A percentile compares a stretch with the other conserved stretches of the same genome.
Conservation (phyloP, 371 early-diverging fungal genomes). For the Fennellomyces sp. region DNA sequence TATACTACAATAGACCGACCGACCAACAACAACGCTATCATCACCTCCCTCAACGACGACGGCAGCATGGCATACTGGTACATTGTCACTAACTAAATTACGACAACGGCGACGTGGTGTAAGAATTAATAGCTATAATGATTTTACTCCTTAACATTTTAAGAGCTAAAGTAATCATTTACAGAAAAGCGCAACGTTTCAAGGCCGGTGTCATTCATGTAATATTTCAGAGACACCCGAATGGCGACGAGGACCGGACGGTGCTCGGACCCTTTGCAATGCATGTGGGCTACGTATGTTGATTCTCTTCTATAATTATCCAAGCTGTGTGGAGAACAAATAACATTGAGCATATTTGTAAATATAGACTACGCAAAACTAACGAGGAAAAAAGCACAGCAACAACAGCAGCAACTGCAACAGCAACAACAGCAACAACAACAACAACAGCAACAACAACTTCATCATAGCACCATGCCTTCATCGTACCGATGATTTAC, state of each 20-base stretch:
- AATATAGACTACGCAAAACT: conserved; percentile 31
- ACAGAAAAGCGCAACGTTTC: conserved; percentile 45
- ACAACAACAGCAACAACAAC: conserved; percentile 5
- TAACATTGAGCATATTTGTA: neutral
- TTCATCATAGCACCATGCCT: neutral
- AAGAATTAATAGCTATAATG: conserved; percentile 10
- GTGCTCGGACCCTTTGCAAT: conserved; percentile 70
- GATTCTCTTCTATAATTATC: neutral
- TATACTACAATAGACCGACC: neutral
- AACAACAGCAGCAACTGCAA: conserved; percentile 4
- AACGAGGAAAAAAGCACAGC: conserved; percentile 22
- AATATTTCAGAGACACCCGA: conserved; percentile 68
- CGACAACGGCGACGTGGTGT: conserved; percentile 32
- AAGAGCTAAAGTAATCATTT: neutral
- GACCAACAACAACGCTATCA: neutral
- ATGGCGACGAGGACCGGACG: conserved; percentile 75
- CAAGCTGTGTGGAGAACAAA: neutral
- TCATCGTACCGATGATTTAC: neutral
- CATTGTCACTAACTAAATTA: conserved; percentile 7
- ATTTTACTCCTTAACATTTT: neutral
- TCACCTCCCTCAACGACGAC: conserved; percentile 5
- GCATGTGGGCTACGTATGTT: conserved; percentile 69
- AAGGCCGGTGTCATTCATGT: conserved; percentile 62
- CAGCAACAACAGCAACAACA: conserved; percentile 8
- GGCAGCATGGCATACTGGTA: conserved; percentile 16